Conservation (phyloP, 768 basidiomycete species). For the Naganishia onofrii region DNA sequence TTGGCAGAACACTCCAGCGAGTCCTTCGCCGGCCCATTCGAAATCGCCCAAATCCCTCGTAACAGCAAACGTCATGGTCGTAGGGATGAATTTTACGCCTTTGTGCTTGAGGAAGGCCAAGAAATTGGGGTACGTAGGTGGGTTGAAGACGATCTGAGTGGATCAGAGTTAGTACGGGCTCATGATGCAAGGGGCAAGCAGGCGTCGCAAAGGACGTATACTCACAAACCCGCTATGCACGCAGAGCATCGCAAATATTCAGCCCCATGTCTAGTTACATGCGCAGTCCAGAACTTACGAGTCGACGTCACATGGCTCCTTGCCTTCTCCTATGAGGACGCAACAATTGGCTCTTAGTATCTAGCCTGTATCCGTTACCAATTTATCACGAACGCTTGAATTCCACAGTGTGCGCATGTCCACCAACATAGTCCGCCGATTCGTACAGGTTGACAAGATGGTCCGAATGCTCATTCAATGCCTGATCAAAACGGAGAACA, state of each 20-base stretch:
- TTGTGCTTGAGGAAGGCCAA: conserved; percentile 63
- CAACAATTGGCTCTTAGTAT: not conserved
- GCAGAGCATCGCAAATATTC: not conserved
- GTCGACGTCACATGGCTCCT: conserved; percentile 61
- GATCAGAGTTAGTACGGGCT: not conserved
- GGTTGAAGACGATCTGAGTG: conserved; percentile 70
- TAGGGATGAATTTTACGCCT: conserved; percentile 59
- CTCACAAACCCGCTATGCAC: conserved; percentile 61
- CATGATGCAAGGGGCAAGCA: not conserved
- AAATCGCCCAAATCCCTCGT: conserved; percentile 67
- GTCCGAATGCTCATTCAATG: conserved; percentile 70
- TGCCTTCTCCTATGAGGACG: conserved; percentile 48
- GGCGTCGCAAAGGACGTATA: conserved; percentile 3
- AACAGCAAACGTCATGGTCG: conserved; percentile 76
- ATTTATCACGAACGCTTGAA: conserved; percentile 51
- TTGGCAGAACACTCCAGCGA: conserved; percentile 67
- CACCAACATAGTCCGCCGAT: conserved; percentile 65
- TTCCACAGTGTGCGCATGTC: conserved; percentile 71
- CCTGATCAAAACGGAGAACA: conserved; percentile 50
- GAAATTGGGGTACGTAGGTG: conserved; percentile 74
- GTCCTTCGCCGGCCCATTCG: conserved; percentile 73
- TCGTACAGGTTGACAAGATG: conserved; percentile 76
- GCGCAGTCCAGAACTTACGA: conserved; percentile 58
- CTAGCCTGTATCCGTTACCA: not conserved
- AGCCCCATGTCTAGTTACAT: not conserved